Evolutionary conservation across 2,329 filamentous ascomycete genomes (phyloP).

Genomic region (Colletotrichum liaoningense): DNA sequence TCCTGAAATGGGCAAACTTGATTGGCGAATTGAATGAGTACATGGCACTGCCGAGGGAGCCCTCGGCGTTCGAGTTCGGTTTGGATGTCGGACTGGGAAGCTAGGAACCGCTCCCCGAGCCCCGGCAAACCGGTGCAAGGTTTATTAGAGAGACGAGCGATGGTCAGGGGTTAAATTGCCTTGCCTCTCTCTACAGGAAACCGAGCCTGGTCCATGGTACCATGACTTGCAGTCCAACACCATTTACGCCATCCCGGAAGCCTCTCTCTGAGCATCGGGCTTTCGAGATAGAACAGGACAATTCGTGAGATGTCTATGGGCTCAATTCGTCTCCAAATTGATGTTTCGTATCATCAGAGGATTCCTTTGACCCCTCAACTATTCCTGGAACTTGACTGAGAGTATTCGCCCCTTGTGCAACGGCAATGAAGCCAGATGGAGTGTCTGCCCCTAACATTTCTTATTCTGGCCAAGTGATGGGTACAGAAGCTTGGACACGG

Average conservation of each 20-base stretch:
- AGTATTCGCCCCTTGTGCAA: background rate
- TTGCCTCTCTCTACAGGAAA: background rate
- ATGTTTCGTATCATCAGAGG: background rate
- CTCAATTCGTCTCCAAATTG: background rate
- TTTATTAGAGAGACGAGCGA: background rate
- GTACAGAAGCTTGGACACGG: constrained; percentile 24
- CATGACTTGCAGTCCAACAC: background rate
- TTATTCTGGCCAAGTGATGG: constrained; percentile 25
- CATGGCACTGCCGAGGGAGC: background rate
- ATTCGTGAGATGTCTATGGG: background rate
- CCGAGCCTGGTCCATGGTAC: background rate
- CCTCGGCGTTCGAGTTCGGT: background rate
- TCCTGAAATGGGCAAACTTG: background rate
- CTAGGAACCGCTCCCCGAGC: constrained; percentile 10
- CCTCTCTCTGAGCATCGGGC: background rate
- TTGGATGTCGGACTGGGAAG: background rate
- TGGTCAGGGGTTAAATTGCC: constrained; percentile 15
- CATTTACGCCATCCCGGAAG: background rate
- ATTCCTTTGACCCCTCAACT: background rate
- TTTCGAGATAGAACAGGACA: background rate
- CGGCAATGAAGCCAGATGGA: constrained; percentile 3
- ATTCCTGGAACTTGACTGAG: background rate
- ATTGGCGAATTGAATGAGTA: constrained; percentile 6
- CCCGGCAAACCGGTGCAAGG: background rate
- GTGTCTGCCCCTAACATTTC: constrained; percentile 34